Conservation (phyloP, 1,284 basidiomycete species). For the Xerocomus alliaceus region DNA sequence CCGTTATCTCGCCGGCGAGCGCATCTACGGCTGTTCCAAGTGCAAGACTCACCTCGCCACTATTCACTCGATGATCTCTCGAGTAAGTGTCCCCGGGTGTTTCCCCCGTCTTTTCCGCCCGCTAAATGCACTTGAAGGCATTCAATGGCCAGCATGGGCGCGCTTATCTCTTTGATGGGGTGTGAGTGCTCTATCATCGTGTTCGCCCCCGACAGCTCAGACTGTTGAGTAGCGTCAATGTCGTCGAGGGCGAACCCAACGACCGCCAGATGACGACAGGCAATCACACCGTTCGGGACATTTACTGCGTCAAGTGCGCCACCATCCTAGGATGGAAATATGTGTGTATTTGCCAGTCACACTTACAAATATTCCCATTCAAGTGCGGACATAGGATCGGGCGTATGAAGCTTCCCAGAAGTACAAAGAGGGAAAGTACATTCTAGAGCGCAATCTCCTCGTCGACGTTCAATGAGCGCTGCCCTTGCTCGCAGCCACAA, state of each 20-base stretch:
- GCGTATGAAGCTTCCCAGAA: conserved; percentile 91
- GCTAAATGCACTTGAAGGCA: conserved; percentile 57
- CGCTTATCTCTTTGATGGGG: conserved; percentile 91
- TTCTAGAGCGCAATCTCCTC: conserved; percentile 92
- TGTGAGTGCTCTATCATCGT: conserved; percentile 63
- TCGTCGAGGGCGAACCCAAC: conserved; percentile 84
- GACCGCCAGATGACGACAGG: conserved; percentile 98
- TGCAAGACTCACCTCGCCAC: conserved; percentile 96
- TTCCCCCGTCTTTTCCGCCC: conserved; percentile 9
- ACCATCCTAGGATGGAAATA: conserved; percentile 96
- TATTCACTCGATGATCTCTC: conserved; percentile 89
- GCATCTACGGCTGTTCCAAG: conserved; percentile 88
- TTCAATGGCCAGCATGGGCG: conserved; percentile 95
- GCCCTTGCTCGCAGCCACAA: neutral
- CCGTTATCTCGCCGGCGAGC: conserved; percentile 85
- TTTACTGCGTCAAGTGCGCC: conserved; percentile 90
- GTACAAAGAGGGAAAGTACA: conserved; percentile 99
- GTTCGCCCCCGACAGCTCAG: conserved; percentile 15
- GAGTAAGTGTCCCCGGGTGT: conserved; percentile 59
- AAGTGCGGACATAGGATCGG: conserved; percentile 66
- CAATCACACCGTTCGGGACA: conserved; percentile 93
- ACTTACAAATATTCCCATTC: neutral
- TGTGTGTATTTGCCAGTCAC: conserved; percentile 50
- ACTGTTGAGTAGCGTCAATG: conserved; percentile 74
- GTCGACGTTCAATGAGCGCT: conserved; percentile 70